These are phyloP conservation scores for Stephania cephalantha DNA, from an alignment of 164 flowering plant species.

Conservation along the genomic window DNA sequence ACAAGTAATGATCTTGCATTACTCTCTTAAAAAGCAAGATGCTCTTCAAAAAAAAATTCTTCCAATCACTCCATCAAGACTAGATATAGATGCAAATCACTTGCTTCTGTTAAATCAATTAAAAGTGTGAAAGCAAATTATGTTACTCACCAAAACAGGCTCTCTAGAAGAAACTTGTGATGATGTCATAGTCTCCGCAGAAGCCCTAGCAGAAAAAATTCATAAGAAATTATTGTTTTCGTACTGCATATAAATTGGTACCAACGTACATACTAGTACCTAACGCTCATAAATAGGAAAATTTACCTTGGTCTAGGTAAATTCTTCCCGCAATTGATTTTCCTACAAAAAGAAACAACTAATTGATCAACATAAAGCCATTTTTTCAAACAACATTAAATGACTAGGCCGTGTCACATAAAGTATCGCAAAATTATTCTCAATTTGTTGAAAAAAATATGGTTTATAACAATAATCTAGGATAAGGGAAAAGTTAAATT, in stretches of 20 bases:
- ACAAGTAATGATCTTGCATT: background rate
- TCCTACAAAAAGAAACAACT: slow-evolving; percentile 5
- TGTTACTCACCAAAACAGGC: slow-evolving; percentile 11
- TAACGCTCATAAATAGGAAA: background rate
- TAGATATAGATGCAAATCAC: background rate
- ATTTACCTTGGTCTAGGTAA: slow-evolving; percentile 8
- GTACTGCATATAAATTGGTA: background rate
- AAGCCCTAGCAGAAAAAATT: slow-evolving; percentile 19
- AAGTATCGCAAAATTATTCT: background rate
- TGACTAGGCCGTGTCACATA: background rate
- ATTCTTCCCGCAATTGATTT: background rate
- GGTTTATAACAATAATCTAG: background rate
- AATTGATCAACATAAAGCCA: background rate
- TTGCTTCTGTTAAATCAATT: background rate
- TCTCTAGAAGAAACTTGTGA: slow-evolving; percentile 12
- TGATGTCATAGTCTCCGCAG: slow-evolving; percentile 11
- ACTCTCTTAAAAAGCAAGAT: background rate
- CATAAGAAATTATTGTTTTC: background rate
- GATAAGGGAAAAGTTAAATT: background rate
- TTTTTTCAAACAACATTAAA: background rate
- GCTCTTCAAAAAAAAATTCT: background rate
- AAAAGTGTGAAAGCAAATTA: background rate
- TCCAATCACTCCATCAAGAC: background rate
- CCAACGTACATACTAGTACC: no score
- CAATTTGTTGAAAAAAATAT: background rate